phyloP scores from a whole-genome alignment of 495 filamentous ascomycete genomes.

The Aspergillus kassunensis region DNA sequence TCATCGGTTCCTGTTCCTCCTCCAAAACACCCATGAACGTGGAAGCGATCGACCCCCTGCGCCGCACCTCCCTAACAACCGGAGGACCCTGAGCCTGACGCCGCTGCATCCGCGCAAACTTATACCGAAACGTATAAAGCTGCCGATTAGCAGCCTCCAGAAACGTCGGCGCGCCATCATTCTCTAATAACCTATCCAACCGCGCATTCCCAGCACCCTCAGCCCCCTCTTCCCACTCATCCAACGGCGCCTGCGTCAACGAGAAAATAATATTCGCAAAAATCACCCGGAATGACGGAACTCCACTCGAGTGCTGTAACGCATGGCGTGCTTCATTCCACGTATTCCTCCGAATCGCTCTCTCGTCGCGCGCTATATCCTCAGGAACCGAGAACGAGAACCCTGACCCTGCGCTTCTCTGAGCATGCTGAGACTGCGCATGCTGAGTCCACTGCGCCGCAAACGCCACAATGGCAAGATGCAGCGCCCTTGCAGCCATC shows the following conservation, averaged over 20 bases:
- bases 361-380: neutral
- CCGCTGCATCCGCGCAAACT: neutral
- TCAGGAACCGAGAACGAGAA: neutral
- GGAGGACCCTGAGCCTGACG: neutral
- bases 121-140: neutral
- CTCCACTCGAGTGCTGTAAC: neutral
- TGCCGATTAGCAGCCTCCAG: neutral
- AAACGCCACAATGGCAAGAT: slow-evolving; percentile 1
- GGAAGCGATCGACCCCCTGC: neutral
- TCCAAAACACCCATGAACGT: neutral
- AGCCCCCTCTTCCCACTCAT: neutral
- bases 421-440: neutral
- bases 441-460: slow-evolving; percentile 1
- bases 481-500: neutral
- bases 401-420: neutral
- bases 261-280: slow-evolving; percentile 3
- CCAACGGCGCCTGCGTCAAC: neutral
- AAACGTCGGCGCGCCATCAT: neutral
- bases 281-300: neutral
- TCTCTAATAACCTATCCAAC: neutral
- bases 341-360: neutral
- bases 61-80: neutral
- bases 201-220: too few relatives aligned
- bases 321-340: slow-evolving; percentile 3
- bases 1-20: neutral